phyloP scores from a whole-genome alignment of 2,329 filamentous ascomycete genomes.

The Conoideocrella luteorostrata region DNA sequence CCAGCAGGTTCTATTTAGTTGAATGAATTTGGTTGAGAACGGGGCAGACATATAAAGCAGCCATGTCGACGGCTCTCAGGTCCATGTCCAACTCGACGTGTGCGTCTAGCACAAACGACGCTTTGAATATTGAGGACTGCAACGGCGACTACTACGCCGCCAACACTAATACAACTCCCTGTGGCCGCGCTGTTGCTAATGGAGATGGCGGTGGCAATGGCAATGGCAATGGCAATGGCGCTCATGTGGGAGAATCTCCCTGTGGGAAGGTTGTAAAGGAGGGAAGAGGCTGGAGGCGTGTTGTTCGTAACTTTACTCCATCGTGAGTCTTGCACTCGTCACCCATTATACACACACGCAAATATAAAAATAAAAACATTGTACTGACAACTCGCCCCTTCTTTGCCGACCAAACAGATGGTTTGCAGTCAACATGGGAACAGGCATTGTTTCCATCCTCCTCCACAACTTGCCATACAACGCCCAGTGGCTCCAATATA shows the following conservation, averaged over 20 bases:
- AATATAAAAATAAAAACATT: no score
- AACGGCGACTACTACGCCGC: not conserved
- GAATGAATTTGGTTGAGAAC: no score
- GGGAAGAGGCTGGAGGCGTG: constrained; percentile 34
- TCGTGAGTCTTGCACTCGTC: constrained; percentile 32
- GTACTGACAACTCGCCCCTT: not conserved
- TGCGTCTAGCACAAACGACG: not conserved
- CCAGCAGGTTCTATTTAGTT: no score
- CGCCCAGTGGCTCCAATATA: constrained; percentile 48
- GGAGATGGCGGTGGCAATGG: not conserved
- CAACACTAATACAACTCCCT: not conserved
- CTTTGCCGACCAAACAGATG: constrained; percentile 41
- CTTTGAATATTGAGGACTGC: not conserved
- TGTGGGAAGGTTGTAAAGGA: constrained; percentile 21
- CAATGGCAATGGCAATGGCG: not conserved
- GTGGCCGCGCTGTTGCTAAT: no score
- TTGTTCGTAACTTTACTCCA: constrained; percentile 48
- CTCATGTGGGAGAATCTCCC: constrained; percentile 9
- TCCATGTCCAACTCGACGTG: not conserved
- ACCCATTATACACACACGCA: not conserved
- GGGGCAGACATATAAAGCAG: no score
- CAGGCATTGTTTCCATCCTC: constrained; percentile 59
- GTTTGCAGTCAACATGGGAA: constrained; percentile 60
- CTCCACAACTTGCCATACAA: constrained; percentile 58
- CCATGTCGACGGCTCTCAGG: not conserved